Base-by-base conservation (phyloP, 768 basidiomycete genomes). In the Termitomyces heimii region DNA sequence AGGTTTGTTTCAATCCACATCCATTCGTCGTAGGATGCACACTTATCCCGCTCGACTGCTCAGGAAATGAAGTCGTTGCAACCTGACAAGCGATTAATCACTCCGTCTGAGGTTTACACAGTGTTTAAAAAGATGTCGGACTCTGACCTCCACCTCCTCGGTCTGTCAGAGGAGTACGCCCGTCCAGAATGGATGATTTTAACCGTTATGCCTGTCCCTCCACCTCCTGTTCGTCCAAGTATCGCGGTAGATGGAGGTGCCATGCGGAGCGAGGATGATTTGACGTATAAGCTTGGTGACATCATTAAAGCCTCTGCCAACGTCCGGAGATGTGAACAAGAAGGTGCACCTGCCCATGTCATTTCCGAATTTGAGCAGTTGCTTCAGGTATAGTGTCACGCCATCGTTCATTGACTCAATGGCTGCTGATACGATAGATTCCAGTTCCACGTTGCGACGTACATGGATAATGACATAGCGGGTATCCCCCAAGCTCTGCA, bases 111-210 rank as follows among this genome's bases (percentile, higher is more conserved):
- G 65, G 90, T 91, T n/a, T 91, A 94, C 71, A 89, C 88, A 43
- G 86, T 92, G n/a, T 85, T 98, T 71, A 92, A 92, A 75, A 98
- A 98, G 82, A 94, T 98, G 75, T 83, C 92, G 7, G 86, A 94
- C 59, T 81, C 84, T 13, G 96, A 98, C 68, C 80, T 98, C 16
- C 82, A 86, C 61, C 78, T 94, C 28, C 83, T 98, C 62, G 97
- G 97, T 37, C 84, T 98, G 10, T 95, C 91, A 28, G 92, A 94
- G 57, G 92, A 93, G 68, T 98, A 97, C 68, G 96, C 97, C 7
- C 85, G 95, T 42, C 97, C 97, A 2, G 94, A 98, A 66, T 99
- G 97, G 97, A 98, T 99, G 97, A 97, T 99, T 63, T 76, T 98
- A 42, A 98, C 97, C 0, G 94, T 98, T 37, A 82, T 98, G 70